Evolutionary conservation across 179 eudicot species (phyloP).

Genomic region (Actinidia arguta): DNA sequence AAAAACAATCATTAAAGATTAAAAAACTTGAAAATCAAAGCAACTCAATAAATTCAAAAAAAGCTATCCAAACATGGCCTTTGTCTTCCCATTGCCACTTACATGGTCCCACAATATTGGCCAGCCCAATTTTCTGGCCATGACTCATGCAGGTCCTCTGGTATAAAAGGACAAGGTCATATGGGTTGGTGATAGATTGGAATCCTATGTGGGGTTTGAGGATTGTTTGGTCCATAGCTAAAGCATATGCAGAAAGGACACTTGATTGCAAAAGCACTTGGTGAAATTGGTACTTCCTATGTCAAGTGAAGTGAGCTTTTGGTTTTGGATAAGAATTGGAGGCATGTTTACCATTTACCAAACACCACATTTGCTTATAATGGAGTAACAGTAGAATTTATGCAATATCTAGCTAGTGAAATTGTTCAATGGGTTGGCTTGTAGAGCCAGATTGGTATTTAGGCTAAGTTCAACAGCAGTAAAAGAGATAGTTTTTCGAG

Average conservation of each 20-base stretch:
- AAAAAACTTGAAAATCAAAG: too few species aligned
- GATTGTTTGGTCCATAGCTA: conserved; percentile 20
- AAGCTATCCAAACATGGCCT: neutral
- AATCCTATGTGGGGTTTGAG: conserved; percentile 38
- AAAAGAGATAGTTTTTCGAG: too few species aligned
- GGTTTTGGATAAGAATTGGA: conserved; percentile 11
- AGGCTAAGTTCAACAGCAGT: too few species aligned
- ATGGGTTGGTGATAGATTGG: conserved; percentile 14
- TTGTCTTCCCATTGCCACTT: neutral
- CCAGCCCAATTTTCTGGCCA: neutral
- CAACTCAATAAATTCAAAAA: neutral
- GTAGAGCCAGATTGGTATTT: too few species aligned
- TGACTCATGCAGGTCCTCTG: conserved; percentile 14
- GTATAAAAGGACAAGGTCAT: conserved; percentile 16
- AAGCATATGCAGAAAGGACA: neutral
- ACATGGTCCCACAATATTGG: too few species aligned
- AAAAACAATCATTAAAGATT: too few species aligned
- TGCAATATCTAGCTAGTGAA: neutral
- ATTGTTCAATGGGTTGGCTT: too few species aligned
- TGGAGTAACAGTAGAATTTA: neutral
- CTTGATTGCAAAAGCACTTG: conserved; percentile 10
- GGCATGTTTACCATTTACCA: conserved; percentile 16
- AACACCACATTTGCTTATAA: conserved; percentile 8
- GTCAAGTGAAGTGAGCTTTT: conserved; percentile 5
- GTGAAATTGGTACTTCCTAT: neutral